Conservation (phyloP, 306 rosid genomes). For the Lathyrus aphaca region DNA sequence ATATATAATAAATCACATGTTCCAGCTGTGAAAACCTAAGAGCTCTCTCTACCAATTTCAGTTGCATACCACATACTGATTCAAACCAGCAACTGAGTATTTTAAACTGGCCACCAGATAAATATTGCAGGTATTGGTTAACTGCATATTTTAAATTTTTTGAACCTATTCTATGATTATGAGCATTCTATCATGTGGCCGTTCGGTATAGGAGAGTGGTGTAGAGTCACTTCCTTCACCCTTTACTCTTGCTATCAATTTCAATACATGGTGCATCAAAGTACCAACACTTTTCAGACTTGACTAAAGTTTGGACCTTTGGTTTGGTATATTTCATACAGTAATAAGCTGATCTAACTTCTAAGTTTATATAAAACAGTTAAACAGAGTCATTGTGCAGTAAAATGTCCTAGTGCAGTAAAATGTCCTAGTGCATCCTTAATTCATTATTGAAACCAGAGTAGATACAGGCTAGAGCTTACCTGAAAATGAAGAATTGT, state of each 20-base stretch:
- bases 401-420: conserved; percentile 7
- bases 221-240: conserved; percentile 3
- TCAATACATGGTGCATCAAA: background rate
- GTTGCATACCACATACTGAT: conserved; percentile 7
- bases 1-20: conserved; percentile 21
- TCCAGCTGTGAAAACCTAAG: background rate
- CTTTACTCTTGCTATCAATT: conserved; percentile 6
- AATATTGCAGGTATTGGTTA: background rate
- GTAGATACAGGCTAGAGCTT: conserved; percentile 14
- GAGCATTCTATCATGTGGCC: background rate
- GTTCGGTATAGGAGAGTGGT: background rate
- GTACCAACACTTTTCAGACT: conserved; percentile 2
- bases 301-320: background rate
- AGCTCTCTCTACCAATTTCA: background rate
- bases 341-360: conserved; percentile 12
- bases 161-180: conserved; percentile 2
- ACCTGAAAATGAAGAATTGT: conserved; percentile 92
- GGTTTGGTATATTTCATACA: background rate
- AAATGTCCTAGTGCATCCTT: background rate
- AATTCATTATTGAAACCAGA: conserved; percentile 20
- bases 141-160: background rate
- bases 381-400: conserved; percentile 18
- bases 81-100: background rate
- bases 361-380: background rate
- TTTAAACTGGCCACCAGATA: conserved; percentile 17